Evolutionary conservation across 2,329 filamentous ascomycete genomes (phyloP).

Genomic region (Clonostachys sp.): DNA sequence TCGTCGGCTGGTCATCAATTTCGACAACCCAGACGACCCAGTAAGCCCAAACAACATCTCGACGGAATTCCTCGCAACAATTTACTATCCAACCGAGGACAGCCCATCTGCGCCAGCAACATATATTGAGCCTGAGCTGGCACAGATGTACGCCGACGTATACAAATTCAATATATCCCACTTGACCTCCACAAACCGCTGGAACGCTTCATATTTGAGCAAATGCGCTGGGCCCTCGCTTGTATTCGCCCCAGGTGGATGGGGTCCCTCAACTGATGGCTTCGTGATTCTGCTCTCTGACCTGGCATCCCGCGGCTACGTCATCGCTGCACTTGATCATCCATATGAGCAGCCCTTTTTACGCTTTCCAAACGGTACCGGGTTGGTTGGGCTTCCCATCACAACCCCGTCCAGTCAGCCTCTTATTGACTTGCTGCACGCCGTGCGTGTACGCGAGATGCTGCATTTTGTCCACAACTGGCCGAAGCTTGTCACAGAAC

Average conservation of each 20-base stretch:
- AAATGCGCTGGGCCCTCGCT: slow-evolving; percentile 3
- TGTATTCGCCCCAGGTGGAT: slow-evolving; percentile 6
- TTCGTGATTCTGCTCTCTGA: slow-evolving; percentile 5
- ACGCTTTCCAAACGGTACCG: slow-evolving; percentile 17
- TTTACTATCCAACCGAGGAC: slow-evolving; percentile 7
- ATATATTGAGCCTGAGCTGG: slow-evolving; percentile 7
- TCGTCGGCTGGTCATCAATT: slow-evolving; percentile 2
- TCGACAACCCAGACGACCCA: slow-evolving; percentile 1
- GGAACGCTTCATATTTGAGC: slow-evolving; percentile 3
- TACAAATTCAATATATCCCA: slow-evolving; percentile 6
- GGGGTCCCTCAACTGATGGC: slow-evolving; percentile 6
- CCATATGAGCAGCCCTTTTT: slow-evolving; percentile 18
- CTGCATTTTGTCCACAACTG: slow-evolving; percentile 10
- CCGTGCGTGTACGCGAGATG: slow-evolving; percentile 9
- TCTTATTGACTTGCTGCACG: slow-evolving; percentile 6
- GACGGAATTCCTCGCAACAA: slow-evolving; percentile 5
- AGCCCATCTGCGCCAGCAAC: not conserved
- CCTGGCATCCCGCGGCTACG: slow-evolving; percentile 13
- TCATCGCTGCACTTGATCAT: slow-evolving; percentile 16
- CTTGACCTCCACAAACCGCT: slow-evolving; percentile 4
- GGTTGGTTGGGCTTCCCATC: slow-evolving; percentile 9
- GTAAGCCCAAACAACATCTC: slow-evolving; percentile 3
- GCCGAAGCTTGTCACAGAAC: slow-evolving; percentile 4
- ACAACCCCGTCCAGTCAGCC: slow-evolving; percentile 2
- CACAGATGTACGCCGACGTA: slow-evolving; percentile 1